These are phyloP conservation scores for Coleophoma crateriformis DNA, from an alignment of 2,329 filamentous ascomycete genomes.

Conservation along the genomic window DNA sequence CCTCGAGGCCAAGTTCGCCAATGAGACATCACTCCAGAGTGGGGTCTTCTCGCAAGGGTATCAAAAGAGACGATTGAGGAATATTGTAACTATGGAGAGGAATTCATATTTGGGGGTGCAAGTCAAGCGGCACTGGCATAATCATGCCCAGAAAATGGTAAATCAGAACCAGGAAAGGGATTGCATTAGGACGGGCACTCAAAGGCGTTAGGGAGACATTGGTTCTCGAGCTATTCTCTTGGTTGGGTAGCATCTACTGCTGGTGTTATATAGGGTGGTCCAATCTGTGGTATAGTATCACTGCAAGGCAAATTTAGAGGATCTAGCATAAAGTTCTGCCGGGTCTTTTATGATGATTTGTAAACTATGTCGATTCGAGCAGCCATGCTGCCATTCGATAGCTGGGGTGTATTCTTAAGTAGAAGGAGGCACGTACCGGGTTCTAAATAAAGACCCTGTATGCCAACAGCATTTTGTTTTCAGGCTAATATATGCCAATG, in stretches of 20 bases:
- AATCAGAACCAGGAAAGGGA: neutral
- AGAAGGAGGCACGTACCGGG: too few relatives aligned
- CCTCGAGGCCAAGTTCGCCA: conserved; percentile 45
- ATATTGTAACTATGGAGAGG: neutral
- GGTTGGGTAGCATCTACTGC: neutral
- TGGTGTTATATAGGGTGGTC: neutral
- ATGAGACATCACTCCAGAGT: conserved; percentile 34
- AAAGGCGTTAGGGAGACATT: neutral
- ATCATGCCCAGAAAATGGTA: neutral
- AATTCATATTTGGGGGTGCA: neutral
- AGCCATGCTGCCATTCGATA: too few relatives aligned
- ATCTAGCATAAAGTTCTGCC: conserved; percentile 1
- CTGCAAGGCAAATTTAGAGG: neutral
- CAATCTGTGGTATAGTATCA: neutral
- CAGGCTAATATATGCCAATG: too few relatives aligned
- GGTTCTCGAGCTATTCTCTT: neutral
- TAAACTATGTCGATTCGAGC: too few relatives aligned
- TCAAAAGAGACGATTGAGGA: conserved; percentile 31
- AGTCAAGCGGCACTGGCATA: neutral
- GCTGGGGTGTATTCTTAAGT: too few relatives aligned
- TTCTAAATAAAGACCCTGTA: too few relatives aligned
- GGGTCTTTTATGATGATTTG: neutral
- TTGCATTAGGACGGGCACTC: neutral
- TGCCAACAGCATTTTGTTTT: too few relatives aligned
- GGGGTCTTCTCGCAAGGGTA: conserved; percentile 29